phyloP scores from a whole-genome alignment of 2,329 filamentous ascomycete species.

The Xylariaceae sp. region DNA sequence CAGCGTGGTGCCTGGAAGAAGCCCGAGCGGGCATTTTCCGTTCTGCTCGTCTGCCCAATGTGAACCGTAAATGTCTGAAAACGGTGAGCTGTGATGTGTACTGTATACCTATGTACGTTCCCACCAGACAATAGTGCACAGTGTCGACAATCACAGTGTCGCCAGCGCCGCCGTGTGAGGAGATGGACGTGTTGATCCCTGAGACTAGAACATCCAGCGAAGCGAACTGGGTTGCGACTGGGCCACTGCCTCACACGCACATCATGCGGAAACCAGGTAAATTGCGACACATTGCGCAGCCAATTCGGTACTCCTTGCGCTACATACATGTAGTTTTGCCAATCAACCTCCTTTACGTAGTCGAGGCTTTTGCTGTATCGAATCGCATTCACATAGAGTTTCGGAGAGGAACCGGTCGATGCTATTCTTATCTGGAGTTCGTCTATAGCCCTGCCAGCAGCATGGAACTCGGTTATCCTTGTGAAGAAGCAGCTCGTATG shows the following conservation, averaged over 20 bases:
- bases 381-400: too few relatives aligned
- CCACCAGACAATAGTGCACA: background rate
- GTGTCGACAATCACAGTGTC: slow-evolving; percentile 9
- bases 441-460: too few relatives aligned
- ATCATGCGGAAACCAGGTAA: slow-evolving; percentile 10
- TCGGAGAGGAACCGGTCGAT: too few relatives aligned
- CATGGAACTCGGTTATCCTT: too few relatives aligned
- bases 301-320: too few relatives aligned
- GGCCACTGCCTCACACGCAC: slow-evolving; percentile 17
- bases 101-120: background rate
- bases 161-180: background rate
- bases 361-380: too few relatives aligned
- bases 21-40: too few relatives aligned
- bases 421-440: too few relatives aligned
- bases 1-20: background rate
- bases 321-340: too few relatives aligned
- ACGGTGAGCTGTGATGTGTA: slow-evolving; percentile 3
- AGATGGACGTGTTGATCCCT: background rate
- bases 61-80: slow-evolving; percentile 5
- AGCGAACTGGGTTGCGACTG: slow-evolving; percentile 5
- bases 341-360: too few relatives aligned
- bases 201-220: slow-evolving; percentile 5
- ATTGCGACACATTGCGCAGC: background rate
- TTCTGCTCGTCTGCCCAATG: background rate
- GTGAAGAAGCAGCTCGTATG: too few relatives aligned